These are phyloP conservation scores for Themeda triandra DNA, from an alignment of 176 grass and related monocot genomes.

Conservation along the genomic window DNA sequence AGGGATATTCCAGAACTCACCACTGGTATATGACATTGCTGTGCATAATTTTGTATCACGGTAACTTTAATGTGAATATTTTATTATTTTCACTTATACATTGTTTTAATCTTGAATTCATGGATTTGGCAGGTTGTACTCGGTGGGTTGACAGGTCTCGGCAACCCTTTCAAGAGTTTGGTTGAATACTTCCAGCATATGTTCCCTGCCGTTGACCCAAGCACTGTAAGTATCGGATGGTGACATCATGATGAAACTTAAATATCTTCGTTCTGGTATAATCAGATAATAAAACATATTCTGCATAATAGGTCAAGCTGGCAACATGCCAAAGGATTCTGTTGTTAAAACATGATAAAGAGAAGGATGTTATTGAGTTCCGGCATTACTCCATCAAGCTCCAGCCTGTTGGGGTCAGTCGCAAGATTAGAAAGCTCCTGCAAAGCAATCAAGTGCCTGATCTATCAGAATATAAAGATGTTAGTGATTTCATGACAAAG, in stretches of 20 bases:
- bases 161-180: slow-evolving; percentile 36
- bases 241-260: background rate
- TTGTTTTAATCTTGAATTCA: slow-evolving; percentile 13
- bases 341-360: slow-evolving; percentile 54
- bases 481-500: slow-evolving; percentile 68
- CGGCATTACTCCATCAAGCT: slow-evolving; percentile 66
- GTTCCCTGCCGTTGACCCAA: slow-evolving; percentile 55
- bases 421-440: slow-evolving; percentile 62
- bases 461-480: slow-evolving; percentile 52
- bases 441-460: slow-evolving; percentile 63
- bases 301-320: slow-evolving; percentile 46
- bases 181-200: slow-evolving; percentile 54
- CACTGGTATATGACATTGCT: slow-evolving; percentile 28
- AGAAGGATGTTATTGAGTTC: slow-evolving; percentile 48
- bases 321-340: slow-evolving; percentile 48
- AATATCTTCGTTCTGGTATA: background rate
- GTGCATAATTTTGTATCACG: background rate
- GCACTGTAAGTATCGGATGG: slow-evolving; percentile 35
- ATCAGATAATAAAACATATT: background rate
- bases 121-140: slow-evolving; percentile 45
- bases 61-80: background rate
- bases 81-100: background rate
- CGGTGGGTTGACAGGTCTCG: slow-evolving; percentile 40
- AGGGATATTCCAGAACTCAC: slow-evolving; percentile 57
- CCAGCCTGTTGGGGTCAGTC: slow-evolving; percentile 61